These are phyloP conservation scores for Achlya hypogyna DNA, from an alignment of 352 stramenopile species.

Conservation along the genomic window DNA sequence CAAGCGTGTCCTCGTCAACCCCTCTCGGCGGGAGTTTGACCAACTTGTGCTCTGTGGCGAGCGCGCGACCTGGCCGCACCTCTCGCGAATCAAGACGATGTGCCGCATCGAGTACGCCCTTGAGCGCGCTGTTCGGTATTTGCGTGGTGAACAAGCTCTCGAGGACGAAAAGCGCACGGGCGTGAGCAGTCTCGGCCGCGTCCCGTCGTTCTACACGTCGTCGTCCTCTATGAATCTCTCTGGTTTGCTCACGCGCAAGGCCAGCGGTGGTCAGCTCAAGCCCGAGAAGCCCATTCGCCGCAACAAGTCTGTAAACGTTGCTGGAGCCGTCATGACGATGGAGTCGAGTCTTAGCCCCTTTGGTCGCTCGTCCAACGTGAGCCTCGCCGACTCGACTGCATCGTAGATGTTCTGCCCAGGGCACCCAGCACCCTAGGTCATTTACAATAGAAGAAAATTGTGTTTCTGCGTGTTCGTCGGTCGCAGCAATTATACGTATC, in stretches of 20 bases:
- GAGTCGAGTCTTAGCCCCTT: conserved; percentile 25
- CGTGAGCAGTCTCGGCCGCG: conserved; percentile 60
- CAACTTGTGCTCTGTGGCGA: conserved; percentile 84
- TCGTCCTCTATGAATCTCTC: conserved; percentile 78
- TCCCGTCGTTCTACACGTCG: conserved; percentile 84
- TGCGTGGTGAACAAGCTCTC: conserved; percentile 70
- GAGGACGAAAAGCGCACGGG: conserved; percentile 65
- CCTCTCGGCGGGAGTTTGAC: conserved; percentile 46
- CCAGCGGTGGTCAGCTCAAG: neutral
- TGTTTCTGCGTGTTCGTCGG: too few relatives aligned
- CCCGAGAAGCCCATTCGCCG: conserved; percentile 31
- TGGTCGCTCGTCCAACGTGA: neutral
- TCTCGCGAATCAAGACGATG: conserved; percentile 94
- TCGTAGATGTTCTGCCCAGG: neutral
- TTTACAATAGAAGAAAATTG: too few relatives aligned
- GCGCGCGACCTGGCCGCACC: conserved; percentile 86
- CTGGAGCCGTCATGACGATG: conserved; percentile 75
- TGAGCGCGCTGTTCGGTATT: conserved; percentile 70
- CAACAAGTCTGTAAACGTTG: conserved; percentile 72
- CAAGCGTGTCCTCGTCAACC: conserved; percentile 75
- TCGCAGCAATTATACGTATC: too few relatives aligned
- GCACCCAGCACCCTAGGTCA: too few relatives aligned
- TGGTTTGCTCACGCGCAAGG: conserved; percentile 22
- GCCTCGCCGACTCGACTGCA: neutral
- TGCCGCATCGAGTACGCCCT: conserved; percentile 95